phyloP scores from a whole-genome alignment of 352 stramenopile genomes.

The Phytophthora megakarya region DNA sequence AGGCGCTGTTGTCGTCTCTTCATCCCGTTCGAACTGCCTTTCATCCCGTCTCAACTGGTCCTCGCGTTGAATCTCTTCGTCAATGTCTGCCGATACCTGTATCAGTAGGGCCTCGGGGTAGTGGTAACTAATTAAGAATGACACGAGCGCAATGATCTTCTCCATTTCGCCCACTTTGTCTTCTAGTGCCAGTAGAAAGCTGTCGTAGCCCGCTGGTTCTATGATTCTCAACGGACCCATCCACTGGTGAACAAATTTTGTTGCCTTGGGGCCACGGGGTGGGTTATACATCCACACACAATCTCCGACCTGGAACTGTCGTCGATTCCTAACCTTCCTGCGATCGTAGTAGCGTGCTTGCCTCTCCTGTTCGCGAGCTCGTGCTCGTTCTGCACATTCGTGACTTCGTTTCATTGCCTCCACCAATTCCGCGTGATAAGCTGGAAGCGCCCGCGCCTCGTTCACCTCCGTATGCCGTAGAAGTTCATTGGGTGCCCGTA shows the following conservation, averaged over 20 bases:
- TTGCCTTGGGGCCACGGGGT: background rate
- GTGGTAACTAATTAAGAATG: background rate
- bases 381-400: background rate
- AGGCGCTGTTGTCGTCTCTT: too few species aligned
- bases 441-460: background rate
- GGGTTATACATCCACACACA: conserved; percentile 4
- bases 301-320: background rate
- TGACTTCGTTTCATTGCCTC: background rate
- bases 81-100: background rate
- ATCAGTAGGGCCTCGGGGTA: background rate
- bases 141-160: background rate
- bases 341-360: background rate
- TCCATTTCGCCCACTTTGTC: background rate
- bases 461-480: background rate
- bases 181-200: background rate
- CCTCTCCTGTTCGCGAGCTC: background rate
- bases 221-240: background rate
- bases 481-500: background rate
- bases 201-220: background rate
- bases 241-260: conserved; percentile 6
- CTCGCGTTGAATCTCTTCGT: background rate
- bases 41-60: too few species aligned
- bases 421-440: background rate
- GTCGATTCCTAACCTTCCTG: background rate
- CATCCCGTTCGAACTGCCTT: too few species aligned